Percentiles rank a stretch among this genome's conserved stretches.
These are phyloP conservation scores for Ascochyta fabae DNA, from an alignment of 2,329 filamentous ascomycete species.

Conservation along the genomic window DNA sequence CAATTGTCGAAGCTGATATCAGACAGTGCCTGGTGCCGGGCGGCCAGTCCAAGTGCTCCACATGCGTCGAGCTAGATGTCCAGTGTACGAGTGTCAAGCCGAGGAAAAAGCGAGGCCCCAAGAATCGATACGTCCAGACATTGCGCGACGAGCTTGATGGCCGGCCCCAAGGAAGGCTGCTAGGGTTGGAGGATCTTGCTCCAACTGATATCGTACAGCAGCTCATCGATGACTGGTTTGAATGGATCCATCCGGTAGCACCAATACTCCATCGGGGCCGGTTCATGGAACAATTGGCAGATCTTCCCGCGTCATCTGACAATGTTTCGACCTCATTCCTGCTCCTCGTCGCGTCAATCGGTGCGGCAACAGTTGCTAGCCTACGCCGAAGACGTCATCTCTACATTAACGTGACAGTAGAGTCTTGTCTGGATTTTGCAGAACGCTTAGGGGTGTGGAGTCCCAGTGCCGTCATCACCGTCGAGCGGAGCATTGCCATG, in stretches of 20 bases:
- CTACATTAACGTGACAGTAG: slow-evolving; percentile 22
- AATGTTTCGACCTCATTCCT: slow-evolving; percentile 10
- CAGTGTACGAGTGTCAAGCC: slow-evolving; percentile 23
- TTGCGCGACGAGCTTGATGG: slow-evolving; percentile 14
- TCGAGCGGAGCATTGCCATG: slow-evolving; percentile 21
- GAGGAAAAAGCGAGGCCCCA: slow-evolving; percentile 28
- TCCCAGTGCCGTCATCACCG: slow-evolving; percentile 14
- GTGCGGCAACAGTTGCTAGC: slow-evolving; percentile 28
- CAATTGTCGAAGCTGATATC: neutral
- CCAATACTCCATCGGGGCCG: slow-evolving; percentile 20
- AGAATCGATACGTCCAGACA: slow-evolving; percentile 24
- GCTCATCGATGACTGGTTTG: slow-evolving; percentile 29
- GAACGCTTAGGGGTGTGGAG: slow-evolving; percentile 23
- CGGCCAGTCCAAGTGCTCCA: slow-evolving; percentile 14
- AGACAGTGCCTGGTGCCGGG: slow-evolving; percentile 14
- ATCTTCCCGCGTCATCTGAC: neutral
- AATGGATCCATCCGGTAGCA: slow-evolving; percentile 29
- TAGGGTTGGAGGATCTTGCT: slow-evolving; percentile 16
- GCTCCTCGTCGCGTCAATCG: slow-evolving; percentile 23
- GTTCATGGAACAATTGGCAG: slow-evolving; percentile 12
- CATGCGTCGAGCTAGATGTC: slow-evolving; percentile 22
- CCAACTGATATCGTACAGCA: slow-evolving; percentile 13
- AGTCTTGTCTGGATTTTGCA: slow-evolving; percentile 22
- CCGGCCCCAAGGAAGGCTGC: neutral
- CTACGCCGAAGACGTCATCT: slow-evolving; percentile 22